Evolutionary conservation across 2,329 filamentous ascomycete species (phyloP).

Genomic region (Botryosphaeria agaves): DNA sequence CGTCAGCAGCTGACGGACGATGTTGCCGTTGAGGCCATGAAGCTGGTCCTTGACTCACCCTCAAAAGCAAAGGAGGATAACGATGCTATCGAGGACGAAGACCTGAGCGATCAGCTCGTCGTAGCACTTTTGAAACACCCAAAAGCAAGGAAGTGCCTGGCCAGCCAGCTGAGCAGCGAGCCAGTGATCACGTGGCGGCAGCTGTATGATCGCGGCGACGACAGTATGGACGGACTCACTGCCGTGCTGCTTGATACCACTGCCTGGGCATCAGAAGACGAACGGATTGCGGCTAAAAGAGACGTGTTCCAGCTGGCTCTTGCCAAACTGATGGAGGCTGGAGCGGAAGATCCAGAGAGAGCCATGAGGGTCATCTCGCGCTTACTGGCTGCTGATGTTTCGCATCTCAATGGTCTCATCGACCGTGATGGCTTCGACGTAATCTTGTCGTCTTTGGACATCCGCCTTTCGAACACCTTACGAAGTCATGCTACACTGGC

Average conservation of each 20-base stretch:
- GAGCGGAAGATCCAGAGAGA: constrained; percentile 51
- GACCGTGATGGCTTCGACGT: constrained; percentile 68
- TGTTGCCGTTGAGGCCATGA: constrained; percentile 21
- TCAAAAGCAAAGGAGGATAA: constrained; percentile 17
- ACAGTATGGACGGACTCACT: constrained; percentile 25
- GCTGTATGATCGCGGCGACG: constrained; percentile 26
- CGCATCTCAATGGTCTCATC: constrained; percentile 40
- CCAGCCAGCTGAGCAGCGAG: constrained; percentile 16
- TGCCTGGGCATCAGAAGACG: constrained; percentile 22
- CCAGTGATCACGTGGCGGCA: constrained; percentile 25
- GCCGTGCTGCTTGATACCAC: constrained; percentile 22
- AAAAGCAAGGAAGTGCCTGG: constrained; percentile 23
- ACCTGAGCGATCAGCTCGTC: constrained; percentile 22
- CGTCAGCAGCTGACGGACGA: constrained; percentile 16
- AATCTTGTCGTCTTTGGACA: constrained; percentile 71
- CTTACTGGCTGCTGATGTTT: constrained; percentile 36
- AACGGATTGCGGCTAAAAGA: constrained; percentile 27
- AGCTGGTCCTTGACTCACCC: constrained; percentile 24
- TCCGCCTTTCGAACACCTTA: constrained; percentile 56
- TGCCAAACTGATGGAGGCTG: constrained; percentile 79
- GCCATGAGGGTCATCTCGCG: constrained; percentile 43
- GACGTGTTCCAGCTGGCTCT: constrained; percentile 63
- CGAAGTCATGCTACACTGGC: constrained; percentile 70
- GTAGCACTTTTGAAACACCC: constrained; percentile 16
- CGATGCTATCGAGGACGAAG: constrained; percentile 16